Evolutionary conservation across 495 filamentous ascomycete species (phyloP).

Genomic region (Paragyromitra xinjiangensis): DNA sequence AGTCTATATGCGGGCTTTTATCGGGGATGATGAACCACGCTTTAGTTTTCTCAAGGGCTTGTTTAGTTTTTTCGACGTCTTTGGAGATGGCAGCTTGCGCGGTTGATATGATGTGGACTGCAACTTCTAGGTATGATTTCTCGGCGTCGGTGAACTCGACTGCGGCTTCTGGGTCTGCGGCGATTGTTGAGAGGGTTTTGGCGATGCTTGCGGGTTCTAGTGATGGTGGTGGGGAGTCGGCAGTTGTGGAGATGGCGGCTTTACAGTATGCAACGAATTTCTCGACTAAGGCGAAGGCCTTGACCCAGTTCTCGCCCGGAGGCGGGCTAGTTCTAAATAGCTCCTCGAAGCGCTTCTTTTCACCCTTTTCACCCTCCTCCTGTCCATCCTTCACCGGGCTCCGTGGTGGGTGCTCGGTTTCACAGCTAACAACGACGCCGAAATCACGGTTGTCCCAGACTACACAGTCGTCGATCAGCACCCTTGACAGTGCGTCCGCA

Average conservation of each 20-base stretch:
- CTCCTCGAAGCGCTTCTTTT: conserved; percentile 51
- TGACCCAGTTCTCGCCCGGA: conserved; percentile 53
- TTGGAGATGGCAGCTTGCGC: conserved; percentile 24
- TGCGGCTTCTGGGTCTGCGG: background rate
- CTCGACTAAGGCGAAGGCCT: conserved; percentile 53
- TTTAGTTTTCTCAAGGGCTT: conserved; percentile 29
- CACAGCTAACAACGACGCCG: conserved; percentile 56
- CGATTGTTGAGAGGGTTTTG: conserved; percentile 18
- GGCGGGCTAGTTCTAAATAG: conserved; percentile 51
- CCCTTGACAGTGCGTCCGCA: conserved; percentile 25
- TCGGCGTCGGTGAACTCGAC: conserved; percentile 36
- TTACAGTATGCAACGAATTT: conserved; percentile 34
- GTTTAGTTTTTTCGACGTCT: conserved; percentile 22
- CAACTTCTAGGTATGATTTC: conserved; percentile 25
- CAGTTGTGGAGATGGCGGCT: conserved; percentile 2
- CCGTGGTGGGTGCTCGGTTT: conserved; percentile 41
- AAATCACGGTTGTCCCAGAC: conserved; percentile 59
- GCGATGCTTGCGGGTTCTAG: conserved; percentile 26
- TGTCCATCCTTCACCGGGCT: conserved; percentile 23
- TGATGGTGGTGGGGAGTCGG: conserved; percentile 13
- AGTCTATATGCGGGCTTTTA: conserved; percentile 18
- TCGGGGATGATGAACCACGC: conserved; percentile 21
- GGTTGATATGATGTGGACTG: conserved; percentile 26
- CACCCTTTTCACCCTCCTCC: background rate
- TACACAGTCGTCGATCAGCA: conserved; percentile 23